Conservation (phyloP, 2,329 filamentous ascomycete genomes). For the Didymellaceae sp. region DNA sequence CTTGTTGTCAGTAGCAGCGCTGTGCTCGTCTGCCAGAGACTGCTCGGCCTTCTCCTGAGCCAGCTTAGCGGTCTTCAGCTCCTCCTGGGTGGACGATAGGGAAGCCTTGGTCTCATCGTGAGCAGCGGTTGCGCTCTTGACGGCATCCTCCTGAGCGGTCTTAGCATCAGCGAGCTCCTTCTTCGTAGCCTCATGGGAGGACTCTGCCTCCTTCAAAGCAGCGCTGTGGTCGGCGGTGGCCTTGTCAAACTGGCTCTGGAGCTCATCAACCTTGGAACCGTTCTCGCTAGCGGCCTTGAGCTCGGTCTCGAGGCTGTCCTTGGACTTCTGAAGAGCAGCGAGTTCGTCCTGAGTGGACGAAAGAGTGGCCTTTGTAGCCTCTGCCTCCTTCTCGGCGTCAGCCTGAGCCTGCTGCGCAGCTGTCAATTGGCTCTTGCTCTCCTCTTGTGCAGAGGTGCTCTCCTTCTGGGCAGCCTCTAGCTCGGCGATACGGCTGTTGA, state of each 20-base stretch:
- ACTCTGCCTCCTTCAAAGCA: constrained; percentile 26
- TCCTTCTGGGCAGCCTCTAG: constrained; percentile 16
- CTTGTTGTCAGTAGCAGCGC: constrained; percentile 26
- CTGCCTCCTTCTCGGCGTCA: constrained; percentile 29
- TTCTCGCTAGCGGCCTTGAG: constrained; percentile 29
- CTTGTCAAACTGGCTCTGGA: constrained; percentile 34
- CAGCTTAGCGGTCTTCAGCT: constrained; percentile 19
- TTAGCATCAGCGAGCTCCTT: constrained; percentile 13
- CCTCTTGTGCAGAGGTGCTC: constrained; percentile 17
- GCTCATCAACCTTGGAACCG: constrained; percentile 25
- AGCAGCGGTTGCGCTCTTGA: constrained; percentile 20
- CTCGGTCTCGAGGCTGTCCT: constrained; percentile 26
- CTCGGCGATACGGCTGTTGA: constrained; percentile 23
- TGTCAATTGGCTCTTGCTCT: constrained; percentile 23
- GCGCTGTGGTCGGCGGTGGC: constrained; percentile 25
- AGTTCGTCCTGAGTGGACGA: constrained; percentile 19
- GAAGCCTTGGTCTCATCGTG: constrained; percentile 16
- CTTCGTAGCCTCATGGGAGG: constrained; percentile 24
- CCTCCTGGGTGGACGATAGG: constrained; percentile 14
- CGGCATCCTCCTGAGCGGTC: constrained; percentile 11
- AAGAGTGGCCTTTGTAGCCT: constrained; percentile 22
- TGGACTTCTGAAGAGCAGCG: constrained; percentile 24
- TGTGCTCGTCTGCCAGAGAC: constrained; percentile 24
- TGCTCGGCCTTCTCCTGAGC: constrained; percentile 17
- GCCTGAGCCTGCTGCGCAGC: constrained; percentile 26